Evolutionary conservation across 176 grass and related monocot genomes (phyloP).

Genomic region (Phoenix roebelenii): DNA sequence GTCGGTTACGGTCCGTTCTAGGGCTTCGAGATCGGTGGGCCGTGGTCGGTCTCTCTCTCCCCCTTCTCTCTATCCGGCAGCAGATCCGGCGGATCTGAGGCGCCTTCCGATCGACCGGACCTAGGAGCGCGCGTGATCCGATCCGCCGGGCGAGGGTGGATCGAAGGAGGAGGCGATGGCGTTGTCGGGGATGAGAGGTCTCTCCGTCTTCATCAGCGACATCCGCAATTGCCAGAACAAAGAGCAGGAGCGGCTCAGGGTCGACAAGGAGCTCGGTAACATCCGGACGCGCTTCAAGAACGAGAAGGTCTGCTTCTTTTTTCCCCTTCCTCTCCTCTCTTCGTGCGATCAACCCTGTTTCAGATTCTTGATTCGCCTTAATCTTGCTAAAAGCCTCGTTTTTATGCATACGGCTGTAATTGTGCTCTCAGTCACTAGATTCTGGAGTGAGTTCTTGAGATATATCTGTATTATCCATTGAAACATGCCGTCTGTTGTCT

Average conservation of each 20-base stretch:
- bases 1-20: no score
- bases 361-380: no score
- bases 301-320: conserved; percentile 50
- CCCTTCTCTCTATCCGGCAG: not conserved
- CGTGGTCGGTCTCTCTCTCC: no score
- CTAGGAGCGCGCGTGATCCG: conserved; percentile 21
- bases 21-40: no score
- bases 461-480: no score
- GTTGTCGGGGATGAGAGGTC: conserved; percentile 92
- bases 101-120: not conserved
- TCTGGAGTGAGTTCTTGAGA: no score
- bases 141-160: conserved; percentile 42
- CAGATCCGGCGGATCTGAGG: conserved; percentile 14
- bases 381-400: no score
- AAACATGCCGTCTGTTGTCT: no score
- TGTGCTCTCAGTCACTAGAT: no score
- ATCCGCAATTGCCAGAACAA: conserved; percentile 99
- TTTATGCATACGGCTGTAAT: no score
- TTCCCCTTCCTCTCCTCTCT: not conserved
- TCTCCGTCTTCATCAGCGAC: conserved; percentile 99
- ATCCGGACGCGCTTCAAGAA: conserved; percentile 94
- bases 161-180: conserved; percentile 39
- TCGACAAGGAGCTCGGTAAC: conserved; percentile 99
- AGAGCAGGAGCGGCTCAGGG: conserved; percentile 96
- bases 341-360: not conserved